Conservation (phyloP, 2,329 filamentous ascomycete genomes). For the Talaromyces funiculosus region DNA sequence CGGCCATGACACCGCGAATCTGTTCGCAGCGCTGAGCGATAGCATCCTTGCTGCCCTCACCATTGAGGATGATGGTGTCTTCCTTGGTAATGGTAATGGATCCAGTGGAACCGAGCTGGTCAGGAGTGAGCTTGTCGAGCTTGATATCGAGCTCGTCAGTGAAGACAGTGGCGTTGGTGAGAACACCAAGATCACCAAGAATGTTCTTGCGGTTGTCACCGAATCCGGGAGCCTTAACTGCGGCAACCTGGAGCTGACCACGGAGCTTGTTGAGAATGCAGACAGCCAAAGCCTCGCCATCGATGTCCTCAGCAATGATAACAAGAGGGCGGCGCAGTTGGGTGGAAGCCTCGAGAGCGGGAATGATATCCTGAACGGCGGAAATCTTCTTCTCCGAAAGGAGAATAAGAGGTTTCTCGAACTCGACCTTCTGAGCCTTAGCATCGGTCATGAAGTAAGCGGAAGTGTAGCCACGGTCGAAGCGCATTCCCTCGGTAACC, state of each 20-base stretch:
- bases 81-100: conserved; percentile 99
- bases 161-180: conserved; percentile 97
- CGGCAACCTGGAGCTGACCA: conserved; percentile 96
- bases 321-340: conserved; percentile 91
- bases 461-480: conserved; percentile 97
- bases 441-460: conserved; percentile 99
- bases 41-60: conserved; percentile 87
- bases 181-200: conserved; percentile 88
- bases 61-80: conserved; percentile 97
- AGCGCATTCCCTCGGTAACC: conserved; percentile 99
- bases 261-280: conserved; percentile 99
- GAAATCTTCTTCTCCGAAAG: conserved; percentile 99
- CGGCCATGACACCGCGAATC: conserved; percentile 93
- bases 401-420: conserved; percentile 97
- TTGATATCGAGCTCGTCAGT: conserved; percentile 97
- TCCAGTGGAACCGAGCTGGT: conserved; percentile 94
- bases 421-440: conserved; percentile 98
- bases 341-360: conserved; percentile 93
- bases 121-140: conserved; percentile 93
- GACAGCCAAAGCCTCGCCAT: conserved; percentile 95
- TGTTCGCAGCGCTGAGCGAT: conserved; percentile 97
- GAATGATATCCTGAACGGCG: conserved; percentile 96
- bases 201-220: conserved; percentile 99
- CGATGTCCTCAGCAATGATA: conserved; percentile 98
- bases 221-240: conserved; percentile 98